Evolutionary conservation across 352 stramenopile species (phyloP).

Genomic region (Pythium oligandrum): DNA sequence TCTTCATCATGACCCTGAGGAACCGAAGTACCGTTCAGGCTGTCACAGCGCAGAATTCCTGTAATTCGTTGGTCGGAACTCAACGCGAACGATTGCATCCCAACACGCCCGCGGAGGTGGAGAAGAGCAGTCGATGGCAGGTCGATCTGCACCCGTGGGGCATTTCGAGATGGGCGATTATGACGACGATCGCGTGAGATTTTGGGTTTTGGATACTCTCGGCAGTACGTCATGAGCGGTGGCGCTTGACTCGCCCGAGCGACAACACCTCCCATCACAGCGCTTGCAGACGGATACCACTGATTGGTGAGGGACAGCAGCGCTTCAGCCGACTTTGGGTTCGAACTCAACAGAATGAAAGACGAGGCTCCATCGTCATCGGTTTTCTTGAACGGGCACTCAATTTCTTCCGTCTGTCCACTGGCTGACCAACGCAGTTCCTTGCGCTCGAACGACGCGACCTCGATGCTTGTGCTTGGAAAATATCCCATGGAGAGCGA

Average conservation of each 20-base stretch:
- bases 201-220: not conserved
- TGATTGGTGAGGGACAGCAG: constrained; percentile 26
- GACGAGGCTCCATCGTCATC: constrained; percentile 19
- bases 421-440: constrained; percentile 34
- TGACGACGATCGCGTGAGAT: no score
- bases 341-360: constrained; percentile 54
- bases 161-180: no score
- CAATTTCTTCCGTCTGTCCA: constrained; percentile 22
- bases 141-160: not conserved
- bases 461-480: constrained; percentile 35
- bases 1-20: no score
- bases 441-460: constrained; percentile 47
- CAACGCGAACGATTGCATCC: constrained; percentile 6
- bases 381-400: constrained; percentile 26
- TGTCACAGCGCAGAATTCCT: constrained; percentile 9
- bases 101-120: constrained; percentile 2
- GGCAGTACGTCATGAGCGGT: constrained; percentile 10
- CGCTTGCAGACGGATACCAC: constrained; percentile 27
- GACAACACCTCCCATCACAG: constrained; percentile 36
- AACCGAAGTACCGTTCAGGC: no score
- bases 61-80: constrained; percentile 10
- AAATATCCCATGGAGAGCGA: constrained; percentile 44
- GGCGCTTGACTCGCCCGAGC: constrained; percentile 3
- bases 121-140: constrained; percentile 1
- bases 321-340: constrained; percentile 38